phyloP scores from a whole-genome alignment of 352 stramenopile genomes.

The Phytophthora sansomeana region DNA sequence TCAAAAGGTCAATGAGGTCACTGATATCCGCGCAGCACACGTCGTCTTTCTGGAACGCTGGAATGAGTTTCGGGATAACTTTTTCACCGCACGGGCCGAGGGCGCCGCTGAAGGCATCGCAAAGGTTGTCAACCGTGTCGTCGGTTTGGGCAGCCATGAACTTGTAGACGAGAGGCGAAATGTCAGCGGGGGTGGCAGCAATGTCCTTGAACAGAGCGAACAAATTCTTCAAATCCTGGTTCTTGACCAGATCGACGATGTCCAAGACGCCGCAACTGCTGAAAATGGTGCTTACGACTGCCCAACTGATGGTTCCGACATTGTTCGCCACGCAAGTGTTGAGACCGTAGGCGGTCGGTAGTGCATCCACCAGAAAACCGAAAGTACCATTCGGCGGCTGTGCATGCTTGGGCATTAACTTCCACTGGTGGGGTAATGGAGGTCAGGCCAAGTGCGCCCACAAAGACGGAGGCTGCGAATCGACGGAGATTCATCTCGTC shows the following conservation, averaged over 20 bases:
- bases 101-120: slow-evolving; percentile 45
- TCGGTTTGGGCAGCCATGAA: slow-evolving; percentile 49
- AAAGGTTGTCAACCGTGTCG: slow-evolving; percentile 52
- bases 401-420: slow-evolving; percentile 39
- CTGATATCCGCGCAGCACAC: slow-evolving; percentile 58
- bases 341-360: slow-evolving; percentile 50
- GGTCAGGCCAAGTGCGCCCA: slow-evolving; percentile 21
- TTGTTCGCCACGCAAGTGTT: slow-evolving; percentile 67
- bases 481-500: slow-evolving; percentile 36
- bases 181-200: slow-evolving; percentile 36
- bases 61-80: slow-evolving; percentile 44
- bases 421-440: slow-evolving; percentile 5
- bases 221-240: slow-evolving; percentile 36
- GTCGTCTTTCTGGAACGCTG: slow-evolving; percentile 46
- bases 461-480: slow-evolving; percentile 20
- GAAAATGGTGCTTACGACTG: slow-evolving; percentile 40
- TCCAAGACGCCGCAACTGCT: slow-evolving; percentile 49
- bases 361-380: slow-evolving; percentile 34
- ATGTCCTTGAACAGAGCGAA: slow-evolving; percentile 43
- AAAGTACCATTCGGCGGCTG: slow-evolving; percentile 28
- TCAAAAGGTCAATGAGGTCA: slow-evolving; percentile 60
- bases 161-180: slow-evolving; percentile 55
- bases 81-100: slow-evolving; percentile 51
- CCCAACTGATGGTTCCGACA: slow-evolving; percentile 32
- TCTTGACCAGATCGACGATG: slow-evolving; percentile 45